Conservation (phyloP, 192 early-diverging fungal species). For the Coemansia sp. region DNA sequence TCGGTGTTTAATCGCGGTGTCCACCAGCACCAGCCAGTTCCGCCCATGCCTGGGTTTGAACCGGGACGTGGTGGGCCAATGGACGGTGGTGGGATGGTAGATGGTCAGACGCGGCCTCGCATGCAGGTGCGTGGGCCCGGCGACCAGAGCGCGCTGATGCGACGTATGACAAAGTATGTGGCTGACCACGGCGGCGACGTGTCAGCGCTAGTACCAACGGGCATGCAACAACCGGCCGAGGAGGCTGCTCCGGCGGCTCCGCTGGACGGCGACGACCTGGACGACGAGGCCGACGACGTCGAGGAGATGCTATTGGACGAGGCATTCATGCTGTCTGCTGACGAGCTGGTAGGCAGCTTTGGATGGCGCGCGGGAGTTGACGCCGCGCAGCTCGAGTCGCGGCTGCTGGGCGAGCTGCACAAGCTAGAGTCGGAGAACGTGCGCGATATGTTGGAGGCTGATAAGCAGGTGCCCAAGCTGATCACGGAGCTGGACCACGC, state of each 20-base stretch:
- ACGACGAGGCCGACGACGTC: constrained; percentile 37
- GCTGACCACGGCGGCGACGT: constrained; percentile 47
- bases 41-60: constrained; percentile 26
- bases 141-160: constrained; percentile 46
- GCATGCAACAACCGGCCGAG: constrained; percentile 17
- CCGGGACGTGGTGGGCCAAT: constrained; percentile 5
- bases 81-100: constrained; percentile 6
- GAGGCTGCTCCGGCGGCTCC: constrained; percentile 4
- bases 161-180: constrained; percentile 50
- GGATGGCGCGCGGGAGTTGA: constrained; percentile 87
- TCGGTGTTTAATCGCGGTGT: constrained; percentile 26
- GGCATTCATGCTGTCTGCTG: constrained; percentile 69
- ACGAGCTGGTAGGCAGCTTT: constrained; percentile 78
- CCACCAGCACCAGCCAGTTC: too few species aligned
- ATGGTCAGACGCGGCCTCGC: constrained; percentile 17
- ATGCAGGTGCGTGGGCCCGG: constrained; percentile 21
- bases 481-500: constrained; percentile 82
- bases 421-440: constrained; percentile 85
- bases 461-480: constrained; percentile 76
- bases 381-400: constrained; percentile 79
- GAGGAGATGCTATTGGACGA: constrained; percentile 60
- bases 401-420: constrained; percentile 79
- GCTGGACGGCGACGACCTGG: constrained; percentile 10
- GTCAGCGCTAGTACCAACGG: constrained; percentile 43
- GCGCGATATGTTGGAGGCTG: constrained; percentile 89